Percentiles rank a stretch among this genome's conserved stretches.
phyloP scores from a whole-genome alignment of 441 rosid genomes.

The Adansonia madagascariensis region DNA sequence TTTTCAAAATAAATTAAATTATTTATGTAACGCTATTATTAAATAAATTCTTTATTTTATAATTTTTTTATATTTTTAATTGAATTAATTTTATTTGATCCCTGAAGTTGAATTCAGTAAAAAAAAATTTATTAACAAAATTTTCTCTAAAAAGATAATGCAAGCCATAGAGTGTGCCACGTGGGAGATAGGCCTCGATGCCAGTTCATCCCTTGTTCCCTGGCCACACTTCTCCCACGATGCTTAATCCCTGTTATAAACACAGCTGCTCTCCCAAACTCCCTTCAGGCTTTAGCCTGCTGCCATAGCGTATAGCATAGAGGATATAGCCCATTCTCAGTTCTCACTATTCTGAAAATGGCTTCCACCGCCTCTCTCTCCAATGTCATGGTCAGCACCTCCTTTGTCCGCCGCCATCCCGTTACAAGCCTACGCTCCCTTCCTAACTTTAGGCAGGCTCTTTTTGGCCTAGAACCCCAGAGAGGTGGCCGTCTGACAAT shows the following conservation, averaged over 20 bases:
- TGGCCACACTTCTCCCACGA: constrained; percentile 30
- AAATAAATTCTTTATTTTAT: no score
- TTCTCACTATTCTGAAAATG: constrained; percentile 36
- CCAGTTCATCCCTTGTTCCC: constrained; percentile 20
- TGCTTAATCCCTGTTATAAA: constrained; percentile 26
- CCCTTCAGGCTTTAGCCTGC: constrained; percentile 1
- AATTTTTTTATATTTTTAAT: no score
- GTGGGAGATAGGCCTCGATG: constrained; percentile 52
- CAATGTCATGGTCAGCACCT: constrained; percentile 60
- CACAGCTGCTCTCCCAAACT: not conserved
- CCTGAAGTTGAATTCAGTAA: no score
- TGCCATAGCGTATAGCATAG: not conserved
- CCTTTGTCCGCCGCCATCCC: constrained; percentile 57
- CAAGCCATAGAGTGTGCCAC: constrained; percentile 54
- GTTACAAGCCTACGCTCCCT: constrained; percentile 51
- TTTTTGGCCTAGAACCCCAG: constrained; percentile 60
- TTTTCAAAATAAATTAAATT: no score
- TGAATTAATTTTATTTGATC: no score
- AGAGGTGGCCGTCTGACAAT: constrained; percentile 62
- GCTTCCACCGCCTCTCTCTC: constrained; percentile 64
- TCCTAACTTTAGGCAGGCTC: constrained; percentile 48
- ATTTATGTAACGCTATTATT: no score
- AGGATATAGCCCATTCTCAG: not conserved
- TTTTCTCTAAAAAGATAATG: constrained; percentile 38
- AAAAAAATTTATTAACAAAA: no score